These are phyloP conservation scores for Mycocentrospora acerina DNA, from an alignment of 2,329 filamentous ascomycete genomes.

Conservation along the genomic window DNA sequence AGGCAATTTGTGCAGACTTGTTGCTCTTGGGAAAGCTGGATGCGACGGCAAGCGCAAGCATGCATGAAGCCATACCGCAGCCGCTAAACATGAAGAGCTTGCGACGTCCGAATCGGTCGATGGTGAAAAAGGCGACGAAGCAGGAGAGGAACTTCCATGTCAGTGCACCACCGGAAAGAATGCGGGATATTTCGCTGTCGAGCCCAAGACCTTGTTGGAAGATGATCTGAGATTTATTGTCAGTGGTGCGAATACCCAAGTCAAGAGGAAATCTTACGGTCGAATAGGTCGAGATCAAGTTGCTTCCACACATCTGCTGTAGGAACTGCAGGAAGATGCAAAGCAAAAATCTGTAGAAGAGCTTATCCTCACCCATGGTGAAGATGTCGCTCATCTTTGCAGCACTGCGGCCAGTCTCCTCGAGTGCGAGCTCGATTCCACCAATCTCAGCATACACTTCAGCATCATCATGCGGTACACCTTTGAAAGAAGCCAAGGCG, in stretches of 20 bases:
- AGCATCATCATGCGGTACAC: slow-evolving; percentile 40
- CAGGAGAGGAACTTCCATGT: slow-evolving; percentile 60
- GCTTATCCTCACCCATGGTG: slow-evolving; percentile 63
- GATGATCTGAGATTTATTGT: slow-evolving; percentile 36
- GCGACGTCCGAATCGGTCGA: slow-evolving; percentile 69
- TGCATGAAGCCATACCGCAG: slow-evolving; percentile 56
- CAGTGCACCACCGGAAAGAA: slow-evolving; percentile 62
- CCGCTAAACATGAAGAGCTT: slow-evolving; percentile 56
- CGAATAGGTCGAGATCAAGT: slow-evolving; percentile 54
- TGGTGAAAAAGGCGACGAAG: slow-evolving; percentile 68
- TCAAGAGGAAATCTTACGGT: too few species aligned
- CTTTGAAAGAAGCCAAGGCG: slow-evolving; percentile 45
- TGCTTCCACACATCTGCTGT: slow-evolving; percentile 55
- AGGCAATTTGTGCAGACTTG: slow-evolving; percentile 52
- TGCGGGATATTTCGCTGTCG: slow-evolving; percentile 55
- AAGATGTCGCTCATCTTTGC: slow-evolving; percentile 59
- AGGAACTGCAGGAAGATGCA: slow-evolving; percentile 54
- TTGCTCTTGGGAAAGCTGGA: slow-evolving; percentile 53
- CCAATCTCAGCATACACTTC: slow-evolving; percentile 66
- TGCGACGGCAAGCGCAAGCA: slow-evolving; percentile 56
- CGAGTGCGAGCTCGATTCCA: slow-evolving; percentile 56
- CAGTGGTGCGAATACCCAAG: too few species aligned
- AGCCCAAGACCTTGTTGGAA: slow-evolving; percentile 46
- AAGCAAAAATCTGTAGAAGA: slow-evolving; percentile 61
- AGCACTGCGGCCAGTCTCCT: slow-evolving; percentile 57